Evolutionary conservation across 2,329 filamentous ascomycete species (phyloP), one percentile per base, ranked within the genome.

Genomic region (Fusarium xyrophilum): DNA sequence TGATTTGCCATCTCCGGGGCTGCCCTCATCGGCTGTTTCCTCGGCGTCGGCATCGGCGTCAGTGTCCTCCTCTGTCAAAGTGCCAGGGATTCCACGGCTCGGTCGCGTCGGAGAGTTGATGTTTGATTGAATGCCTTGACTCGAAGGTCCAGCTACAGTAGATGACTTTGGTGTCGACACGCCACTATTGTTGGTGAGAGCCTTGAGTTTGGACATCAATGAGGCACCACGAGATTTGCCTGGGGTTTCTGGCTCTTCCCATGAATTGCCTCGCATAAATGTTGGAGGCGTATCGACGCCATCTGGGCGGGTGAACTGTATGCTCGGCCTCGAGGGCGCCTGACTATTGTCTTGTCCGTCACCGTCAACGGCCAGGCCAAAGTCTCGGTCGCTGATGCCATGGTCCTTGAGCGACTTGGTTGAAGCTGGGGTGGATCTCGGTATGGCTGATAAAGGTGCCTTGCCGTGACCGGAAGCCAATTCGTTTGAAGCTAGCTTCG

Each of bases 151-250:
- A 56, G 66, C 60, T 19, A 69, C 61, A 27, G 75, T 69, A 55
- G 72, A 81, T 75, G 69, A 81, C 76, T 74, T 79, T 77, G 84
- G 79, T n/a, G 79, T 78, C 56, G 86, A 85, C 15, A 83, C 76
- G 27, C 77, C 78, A n/a, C 82, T 78, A 11, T 81, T 79, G 14
- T 84, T 86, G 25, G 92, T 88, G 57, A 96, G 81, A 6, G 92
- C 90, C 76, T 91, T 93, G 67, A 97, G 79, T 76, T 91, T 93
- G 21, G 90, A 90, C 79, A 97, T 93, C 68, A 96, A 85, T 27
- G 90, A 90, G 25, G 86, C 86, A 57, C 86, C 82, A 63, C 85
- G 84, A 25, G 86, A 86, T 77, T 89, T 90, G 59, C 80, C 82
- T 17, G 82, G 77, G 12, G 81, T 80, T 38, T 92, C 91, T n/a